A percentile compares a stretch with the other conserved stretches of the same genome.
These are phyloP conservation scores for Mycena metata DNA, from an alignment of 768 basidiomycete species.

Conservation along the genomic window DNA sequence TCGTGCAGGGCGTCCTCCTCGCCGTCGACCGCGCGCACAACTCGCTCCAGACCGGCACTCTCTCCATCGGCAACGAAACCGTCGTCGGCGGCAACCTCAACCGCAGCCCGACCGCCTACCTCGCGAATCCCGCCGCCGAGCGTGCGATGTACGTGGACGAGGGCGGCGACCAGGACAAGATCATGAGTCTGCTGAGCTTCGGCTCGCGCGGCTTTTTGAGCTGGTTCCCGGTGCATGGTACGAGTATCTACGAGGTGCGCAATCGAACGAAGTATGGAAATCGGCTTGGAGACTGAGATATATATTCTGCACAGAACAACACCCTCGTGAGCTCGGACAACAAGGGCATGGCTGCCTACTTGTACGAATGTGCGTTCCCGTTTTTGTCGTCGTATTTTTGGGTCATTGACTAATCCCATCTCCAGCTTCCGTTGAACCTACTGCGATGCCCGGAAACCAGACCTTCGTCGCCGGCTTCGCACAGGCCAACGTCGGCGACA, in stretches of 20 bases:
- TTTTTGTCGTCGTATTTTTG: no score
- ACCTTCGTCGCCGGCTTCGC: constrained; percentile 83
- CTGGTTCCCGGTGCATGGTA: constrained; percentile 86
- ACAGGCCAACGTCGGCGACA: constrained; percentile 88
- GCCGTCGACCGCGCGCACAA: constrained; percentile 79
- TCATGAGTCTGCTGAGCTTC: constrained; percentile 76
- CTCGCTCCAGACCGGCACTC: constrained; percentile 68
- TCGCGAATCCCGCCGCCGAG: constrained; percentile 81
- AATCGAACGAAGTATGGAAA: no score
- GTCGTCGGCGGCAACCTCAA: constrained; percentile 79
- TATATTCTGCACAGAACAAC: constrained; percentile 68
- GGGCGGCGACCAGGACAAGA: constrained; percentile 78
- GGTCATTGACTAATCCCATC: not conserved
- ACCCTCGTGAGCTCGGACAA: constrained; percentile 86
- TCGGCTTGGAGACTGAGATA: not conserved
- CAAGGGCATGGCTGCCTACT: constrained; percentile 87
- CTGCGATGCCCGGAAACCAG: constrained; percentile 74
- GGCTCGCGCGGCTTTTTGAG: constrained; percentile 78
- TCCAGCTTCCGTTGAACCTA: constrained; percentile 73
- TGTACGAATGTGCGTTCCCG: constrained; percentile 73
- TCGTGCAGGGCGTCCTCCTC: constrained; percentile 75
- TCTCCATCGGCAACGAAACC: constrained; percentile 78
- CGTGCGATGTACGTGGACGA: constrained; percentile 66
- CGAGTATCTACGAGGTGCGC: constrained; percentile 79
- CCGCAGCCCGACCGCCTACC: constrained; percentile 81